These are phyloP conservation scores for Raphanus sativus DNA, from an alignment of 345 rosid genomes.

Conservation along the genomic window DNA sequence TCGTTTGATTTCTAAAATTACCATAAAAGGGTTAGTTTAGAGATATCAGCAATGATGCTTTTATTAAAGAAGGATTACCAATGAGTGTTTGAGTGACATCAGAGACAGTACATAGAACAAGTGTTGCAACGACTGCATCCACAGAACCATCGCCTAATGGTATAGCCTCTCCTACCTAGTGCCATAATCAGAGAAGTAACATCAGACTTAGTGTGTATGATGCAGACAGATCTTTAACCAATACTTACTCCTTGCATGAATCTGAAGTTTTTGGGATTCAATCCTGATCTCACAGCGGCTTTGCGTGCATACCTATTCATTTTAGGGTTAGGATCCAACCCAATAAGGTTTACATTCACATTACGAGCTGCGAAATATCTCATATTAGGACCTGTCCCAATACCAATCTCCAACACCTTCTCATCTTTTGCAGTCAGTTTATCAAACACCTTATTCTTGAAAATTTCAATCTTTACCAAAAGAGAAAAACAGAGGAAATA, in stretches of 20 bases:
- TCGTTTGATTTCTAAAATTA: conserved; percentile 63
- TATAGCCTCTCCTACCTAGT: conserved; percentile 82
- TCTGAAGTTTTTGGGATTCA: conserved; percentile 49
- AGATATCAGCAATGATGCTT: neutral
- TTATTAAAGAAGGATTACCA: conserved; percentile 46
- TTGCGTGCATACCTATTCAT: conserved; percentile 61
- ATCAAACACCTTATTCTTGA: conserved; percentile 54
- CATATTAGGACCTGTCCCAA: conserved; percentile 85
- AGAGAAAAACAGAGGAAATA: neutral
- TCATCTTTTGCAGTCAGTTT: conserved; percentile 54
- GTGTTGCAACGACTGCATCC: conserved; percentile 83
- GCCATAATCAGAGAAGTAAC: neutral
- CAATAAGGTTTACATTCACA: conserved; percentile 49
- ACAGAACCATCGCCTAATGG: conserved; percentile 67
- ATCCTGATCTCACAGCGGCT: conserved; percentile 65
- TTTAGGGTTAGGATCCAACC: conserved; percentile 71
- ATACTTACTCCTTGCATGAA: conserved; percentile 65
- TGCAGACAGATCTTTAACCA: neutral
- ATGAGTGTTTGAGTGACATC: conserved; percentile 60
- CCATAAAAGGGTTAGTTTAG: neutral
- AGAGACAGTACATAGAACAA: conserved; percentile 74
- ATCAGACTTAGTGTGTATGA: neutral
- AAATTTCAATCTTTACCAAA: conserved; percentile 52
- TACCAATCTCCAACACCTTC: conserved; percentile 77
- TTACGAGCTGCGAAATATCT: conserved; percentile 51